phyloP scores from a whole-genome alignment of 805 yeast species.

The Saccharomycopsis guyanensis region DNA sequence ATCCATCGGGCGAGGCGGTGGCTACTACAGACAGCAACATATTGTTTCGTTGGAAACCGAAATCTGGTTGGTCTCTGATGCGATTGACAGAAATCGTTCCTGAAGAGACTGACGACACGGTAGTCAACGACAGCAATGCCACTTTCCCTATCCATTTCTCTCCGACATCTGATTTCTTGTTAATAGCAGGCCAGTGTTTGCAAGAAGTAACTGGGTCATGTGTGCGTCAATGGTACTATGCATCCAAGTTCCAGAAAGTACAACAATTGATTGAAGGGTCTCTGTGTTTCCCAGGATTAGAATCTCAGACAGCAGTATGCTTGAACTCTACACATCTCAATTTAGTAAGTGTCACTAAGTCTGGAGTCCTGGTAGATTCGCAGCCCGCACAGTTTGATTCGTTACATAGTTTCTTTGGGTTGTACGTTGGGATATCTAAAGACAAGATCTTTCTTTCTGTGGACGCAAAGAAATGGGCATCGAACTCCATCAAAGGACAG shows the following conservation, averaged over 20 bases:
- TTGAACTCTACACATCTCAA: not conserved
- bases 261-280: not conserved
- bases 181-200: constrained; percentile 1
- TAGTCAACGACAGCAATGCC: not conserved
- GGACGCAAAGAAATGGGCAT: constrained; percentile 11
- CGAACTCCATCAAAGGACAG: not conserved
- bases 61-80: not conserved
- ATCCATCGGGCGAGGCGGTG: no score
- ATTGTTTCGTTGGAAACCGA: not conserved
- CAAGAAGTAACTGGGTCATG: not conserved
- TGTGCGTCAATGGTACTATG: constrained; percentile 2
- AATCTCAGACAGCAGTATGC: constrained; percentile 1
- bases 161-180: not conserved
- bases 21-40: not conserved
- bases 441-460: constrained; percentile 3
- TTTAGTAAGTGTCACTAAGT: not conserved
- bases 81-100: not conserved
- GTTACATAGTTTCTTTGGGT: not conserved
- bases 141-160: constrained; percentile 5
- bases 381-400: not conserved
- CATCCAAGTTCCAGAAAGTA: not conserved
- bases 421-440: constrained; percentile 2
- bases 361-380: not conserved
- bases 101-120: not conserved
- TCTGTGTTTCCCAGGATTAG: not conserved